phyloP scores from a whole-genome alignment of 306 rosid genomes.

The Lagenaria siceraria region DNA sequence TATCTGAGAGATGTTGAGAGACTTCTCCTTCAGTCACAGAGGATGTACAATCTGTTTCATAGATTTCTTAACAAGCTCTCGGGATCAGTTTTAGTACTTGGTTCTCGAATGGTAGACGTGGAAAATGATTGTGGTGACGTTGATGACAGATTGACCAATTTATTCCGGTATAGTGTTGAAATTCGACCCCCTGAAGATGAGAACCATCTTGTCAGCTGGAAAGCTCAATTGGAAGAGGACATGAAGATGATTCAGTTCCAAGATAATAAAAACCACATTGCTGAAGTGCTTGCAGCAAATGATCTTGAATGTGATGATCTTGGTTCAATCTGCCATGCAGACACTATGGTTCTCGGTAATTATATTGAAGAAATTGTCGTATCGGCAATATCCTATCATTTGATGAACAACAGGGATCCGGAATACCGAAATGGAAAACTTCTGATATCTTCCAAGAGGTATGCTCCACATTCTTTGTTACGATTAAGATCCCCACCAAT shows the following conservation, averaged over 20 bases:
- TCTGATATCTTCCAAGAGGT: conserved; percentile 72
- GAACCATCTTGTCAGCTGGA: conserved; percentile 45
- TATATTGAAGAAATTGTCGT: conserved; percentile 71
- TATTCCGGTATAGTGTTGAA: conserved; percentile 58
- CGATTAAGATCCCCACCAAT: neutral
- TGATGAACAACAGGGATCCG: conserved; percentile 49
- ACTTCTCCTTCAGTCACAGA: conserved; percentile 49
- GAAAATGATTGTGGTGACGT: conserved; percentile 33
- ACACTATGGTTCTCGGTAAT: conserved; percentile 46
- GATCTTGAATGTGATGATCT: conserved; percentile 81
- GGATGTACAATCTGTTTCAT: conserved; percentile 51
- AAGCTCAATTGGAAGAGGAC: conserved; percentile 58
- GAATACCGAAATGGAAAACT: conserved; percentile 92
- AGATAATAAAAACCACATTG: conserved; percentile 84
- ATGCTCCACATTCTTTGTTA: conserved; percentile 4
- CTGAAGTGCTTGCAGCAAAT: conserved; percentile 70
- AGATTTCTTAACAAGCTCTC: conserved; percentile 62
- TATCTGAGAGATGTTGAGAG: conserved; percentile 72
- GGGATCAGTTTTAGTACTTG: conserved; percentile 69
- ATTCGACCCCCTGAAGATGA: conserved; percentile 69
- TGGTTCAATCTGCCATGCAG: conserved; percentile 51
- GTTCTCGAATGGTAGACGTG: conserved; percentile 45
- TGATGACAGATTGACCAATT: conserved; percentile 36
- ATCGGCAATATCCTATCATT: conserved; percentile 63
- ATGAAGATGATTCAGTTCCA: conserved; percentile 52